phyloP scores from a whole-genome alignment of 2,329 filamentous ascomycete species.

The Ilyonectria robusta region DNA sequence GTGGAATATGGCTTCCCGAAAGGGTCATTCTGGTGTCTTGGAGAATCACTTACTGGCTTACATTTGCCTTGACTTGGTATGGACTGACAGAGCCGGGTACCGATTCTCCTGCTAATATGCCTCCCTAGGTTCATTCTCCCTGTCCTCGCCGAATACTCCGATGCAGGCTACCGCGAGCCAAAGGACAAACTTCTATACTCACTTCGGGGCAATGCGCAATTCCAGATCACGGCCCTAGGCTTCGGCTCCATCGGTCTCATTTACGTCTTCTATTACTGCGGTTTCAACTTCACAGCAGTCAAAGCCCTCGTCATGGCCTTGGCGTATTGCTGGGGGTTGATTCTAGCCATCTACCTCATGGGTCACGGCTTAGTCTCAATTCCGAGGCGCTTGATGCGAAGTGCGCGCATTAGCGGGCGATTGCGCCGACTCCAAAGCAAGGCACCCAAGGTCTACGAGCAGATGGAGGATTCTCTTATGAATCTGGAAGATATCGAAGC shows the following conservation, averaged over 20 bases:
- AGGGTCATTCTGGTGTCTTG: slow-evolving; percentile 87
- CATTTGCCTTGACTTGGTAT: slow-evolving; percentile 93
- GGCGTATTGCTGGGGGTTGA: slow-evolving; percentile 92
- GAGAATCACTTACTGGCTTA: slow-evolving; percentile 98
- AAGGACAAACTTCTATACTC: slow-evolving; percentile 87
- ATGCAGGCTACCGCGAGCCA: slow-evolving; percentile 92
- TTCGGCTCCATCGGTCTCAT: slow-evolving; percentile 80
- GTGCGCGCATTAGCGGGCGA: slow-evolving; percentile 81
- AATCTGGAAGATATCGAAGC: slow-evolving; percentile 85
- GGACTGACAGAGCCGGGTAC: slow-evolving; percentile 39
- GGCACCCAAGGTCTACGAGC: slow-evolving; percentile 88
- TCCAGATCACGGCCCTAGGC: slow-evolving; percentile 84
- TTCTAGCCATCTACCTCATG: slow-evolving; percentile 97
- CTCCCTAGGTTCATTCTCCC: slow-evolving; percentile 86
- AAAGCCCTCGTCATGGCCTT: slow-evolving; percentile 93
- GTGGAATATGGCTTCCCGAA: slow-evolving; percentile 90
- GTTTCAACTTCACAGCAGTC: slow-evolving; percentile 78
- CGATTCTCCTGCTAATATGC: slow-evolving; percentile 31
- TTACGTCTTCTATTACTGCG: slow-evolving; percentile 87
- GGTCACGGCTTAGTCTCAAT: slow-evolving; percentile 95
- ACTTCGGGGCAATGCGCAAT: slow-evolving; percentile 87
- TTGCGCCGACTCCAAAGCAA: slow-evolving; percentile 82
- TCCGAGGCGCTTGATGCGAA: slow-evolving; percentile 83
- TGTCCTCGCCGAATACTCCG: slow-evolving; percentile 93
- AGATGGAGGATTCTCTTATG: slow-evolving; percentile 86